Evolutionary conservation across 305 asterid species (phyloP).

Genomic region (Petunia hybrid): DNA sequence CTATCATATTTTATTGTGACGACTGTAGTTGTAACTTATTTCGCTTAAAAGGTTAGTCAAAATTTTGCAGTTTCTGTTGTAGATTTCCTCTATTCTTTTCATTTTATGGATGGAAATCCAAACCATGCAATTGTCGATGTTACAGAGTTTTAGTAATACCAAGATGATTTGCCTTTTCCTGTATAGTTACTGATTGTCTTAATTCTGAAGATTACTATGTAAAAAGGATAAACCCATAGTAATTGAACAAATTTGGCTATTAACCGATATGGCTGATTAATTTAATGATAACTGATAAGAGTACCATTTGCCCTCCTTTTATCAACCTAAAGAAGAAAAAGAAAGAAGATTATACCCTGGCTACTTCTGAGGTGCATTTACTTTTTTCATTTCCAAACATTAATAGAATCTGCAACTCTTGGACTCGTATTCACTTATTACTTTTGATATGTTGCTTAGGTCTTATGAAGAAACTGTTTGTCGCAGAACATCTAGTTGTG

Average conservation of each 20-base stretch:
- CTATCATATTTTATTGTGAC: too few relatives aligned
- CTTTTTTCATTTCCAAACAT: neutral
- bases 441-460: neutral
- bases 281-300: too few relatives aligned
- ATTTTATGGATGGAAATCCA: neutral
- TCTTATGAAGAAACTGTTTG: neutral
- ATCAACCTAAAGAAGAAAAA: too few relatives aligned
- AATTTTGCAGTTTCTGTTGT: neutral
- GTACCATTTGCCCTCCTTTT: too few relatives aligned
- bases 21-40: neutral
- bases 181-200: too few relatives aligned
- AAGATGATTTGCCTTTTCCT: too few relatives aligned
- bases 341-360: neutral
- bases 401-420: neutral
- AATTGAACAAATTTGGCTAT: neutral
- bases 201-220: neutral
- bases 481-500: neutral
- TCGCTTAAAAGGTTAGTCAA: neutral
- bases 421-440: neutral
- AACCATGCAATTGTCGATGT: neutral
- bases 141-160: neutral
- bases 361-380: neutral
- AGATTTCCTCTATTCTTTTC: neutral
- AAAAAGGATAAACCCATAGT: neutral
- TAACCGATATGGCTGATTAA: too few relatives aligned